Percentiles rank a stretch among this genome's conserved stretches.
These are phyloP conservation scores for Arthrobotrys entomopaga DNA, from an alignment of 2,329 filamentous ascomycete species.

Conservation along the genomic window DNA sequence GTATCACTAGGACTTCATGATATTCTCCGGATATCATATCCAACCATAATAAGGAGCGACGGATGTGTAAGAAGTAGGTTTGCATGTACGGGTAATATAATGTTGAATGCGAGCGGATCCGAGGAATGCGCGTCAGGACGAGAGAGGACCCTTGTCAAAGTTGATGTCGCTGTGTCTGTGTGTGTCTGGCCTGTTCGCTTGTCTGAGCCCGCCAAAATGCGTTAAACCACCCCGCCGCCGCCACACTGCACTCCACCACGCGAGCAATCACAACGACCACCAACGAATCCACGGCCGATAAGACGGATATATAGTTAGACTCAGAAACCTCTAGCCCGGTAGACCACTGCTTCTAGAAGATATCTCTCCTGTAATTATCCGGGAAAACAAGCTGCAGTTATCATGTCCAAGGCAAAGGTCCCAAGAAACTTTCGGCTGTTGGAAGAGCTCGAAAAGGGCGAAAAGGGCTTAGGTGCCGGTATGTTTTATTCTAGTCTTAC, in stretches of 20 bases:
- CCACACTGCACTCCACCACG: conserved; percentile 33
- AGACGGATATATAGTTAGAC: too few relatives aligned
- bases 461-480: conserved; percentile 95
- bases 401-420: conserved; percentile 71
- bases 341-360: not conserved
- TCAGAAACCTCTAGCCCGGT: too few relatives aligned
- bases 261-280: conserved; percentile 12
- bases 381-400: not conserved
- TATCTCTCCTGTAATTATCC: not conserved
- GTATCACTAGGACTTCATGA: too few relatives aligned
- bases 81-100: too few relatives aligned
- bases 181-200: not conserved
- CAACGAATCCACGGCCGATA: too few relatives aligned
- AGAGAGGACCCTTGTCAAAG: too few relatives aligned
- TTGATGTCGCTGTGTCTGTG: not conserved
- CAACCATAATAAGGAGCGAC: too few relatives aligned
- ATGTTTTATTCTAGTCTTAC: conserved; percentile 59
- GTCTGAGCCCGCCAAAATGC: too few relatives aligned
- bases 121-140: too few relatives aligned
- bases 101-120: too few relatives aligned
- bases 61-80: too few relatives aligned
- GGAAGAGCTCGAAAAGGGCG: conserved; percentile 98
- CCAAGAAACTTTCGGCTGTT: conserved; percentile 96
- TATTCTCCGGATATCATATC: too few relatives aligned
- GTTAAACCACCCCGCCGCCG: not conserved